Conservation (phyloP, 768 basidiomycete genomes). For the Amanita polypyramis region DNA sequence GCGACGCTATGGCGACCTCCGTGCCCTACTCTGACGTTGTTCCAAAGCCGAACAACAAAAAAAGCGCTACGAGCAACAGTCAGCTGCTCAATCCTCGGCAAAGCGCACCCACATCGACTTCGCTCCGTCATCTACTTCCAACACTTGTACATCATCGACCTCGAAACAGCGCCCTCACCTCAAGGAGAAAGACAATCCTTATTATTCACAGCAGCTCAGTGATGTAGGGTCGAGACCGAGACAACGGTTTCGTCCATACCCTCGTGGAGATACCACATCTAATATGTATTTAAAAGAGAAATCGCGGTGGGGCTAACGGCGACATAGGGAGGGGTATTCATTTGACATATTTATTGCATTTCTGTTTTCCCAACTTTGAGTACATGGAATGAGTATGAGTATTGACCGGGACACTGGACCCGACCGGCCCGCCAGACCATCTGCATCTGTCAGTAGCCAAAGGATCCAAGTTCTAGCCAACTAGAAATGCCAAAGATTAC, state of each 20-base stretch:
- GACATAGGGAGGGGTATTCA: not conserved
- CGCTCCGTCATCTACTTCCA: conserved; percentile 17
- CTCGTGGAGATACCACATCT: not conserved
- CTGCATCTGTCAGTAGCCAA: too few relatives aligned
- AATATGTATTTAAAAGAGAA: conserved; percentile 3
- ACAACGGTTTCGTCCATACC: conserved; percentile 7
- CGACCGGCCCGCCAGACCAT: too few relatives aligned
- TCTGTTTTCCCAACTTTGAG: too few relatives aligned
- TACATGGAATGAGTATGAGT: too few relatives aligned
- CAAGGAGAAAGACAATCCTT: conserved; percentile 1
- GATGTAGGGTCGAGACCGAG: not conserved
- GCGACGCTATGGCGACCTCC: not conserved
- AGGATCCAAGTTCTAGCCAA: too few relatives aligned
- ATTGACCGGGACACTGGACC: too few relatives aligned
- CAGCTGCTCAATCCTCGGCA: conserved; percentile 37
- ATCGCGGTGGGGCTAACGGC: not conserved
- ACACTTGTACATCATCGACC: not conserved
- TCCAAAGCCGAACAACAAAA: conserved; percentile 55
- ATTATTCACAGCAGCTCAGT: not conserved
- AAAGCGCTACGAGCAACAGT: conserved; percentile 48
- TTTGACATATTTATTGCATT: not conserved
- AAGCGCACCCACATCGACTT: conserved; percentile 61
- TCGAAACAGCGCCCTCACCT: not conserved
- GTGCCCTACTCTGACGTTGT: not conserved
- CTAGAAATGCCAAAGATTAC: conserved; percentile 23